Evolutionary conservation across 164 flowering plant species (phyloP), one percentile per base, ranked within the genome.

Genomic region (Vitis rotundifolia): DNA sequence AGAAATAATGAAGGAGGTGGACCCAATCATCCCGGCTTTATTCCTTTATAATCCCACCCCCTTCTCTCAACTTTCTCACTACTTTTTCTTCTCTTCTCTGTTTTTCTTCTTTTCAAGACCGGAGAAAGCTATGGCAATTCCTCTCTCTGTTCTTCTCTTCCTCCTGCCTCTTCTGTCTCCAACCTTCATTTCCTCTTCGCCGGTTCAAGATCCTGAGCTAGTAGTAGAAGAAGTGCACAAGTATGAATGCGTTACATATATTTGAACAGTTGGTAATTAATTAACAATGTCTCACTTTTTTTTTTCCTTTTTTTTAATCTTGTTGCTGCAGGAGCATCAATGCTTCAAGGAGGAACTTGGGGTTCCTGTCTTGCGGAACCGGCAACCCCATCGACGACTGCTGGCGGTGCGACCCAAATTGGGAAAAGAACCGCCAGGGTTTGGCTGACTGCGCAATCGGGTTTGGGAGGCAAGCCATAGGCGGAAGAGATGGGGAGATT

Each of bases 301-400:
- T 16, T 31, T 68, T 44, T 0, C 19, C 11, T 19, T 47, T 28
- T 14, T 14, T 52, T 59, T 26, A 11, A 26, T 22, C 18, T 61
- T 58, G 62, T 49, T 76, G 59, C 80, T 89, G 96, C 84, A 85
- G 80, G 66, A 83, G 84, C 62, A 71, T 71, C 66, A 85, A 84
- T 70, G 82, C 69, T 8, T 62, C 91, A 1, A 84, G 91, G 70
- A 83, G 94, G 74, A 82, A 81, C 3, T 61, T 89, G 59, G 87
- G 82, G 1, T 85, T 59, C 70, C 71, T 85, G n/a, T 82, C 93
- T 0, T 89, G 93, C 48, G 83, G 81, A 2, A 85, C 87, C 0
- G 97, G 97, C n/a, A 91, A 91, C 72, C 90, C 88, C 11, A 89
- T 92, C 19, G 97, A 92, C 71, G 95, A 89, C 67, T 90, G 97